Evolutionary conservation across 495 filamentous ascomycete species (phyloP).

Genomic region (Bryoglossum gracile): DNA sequence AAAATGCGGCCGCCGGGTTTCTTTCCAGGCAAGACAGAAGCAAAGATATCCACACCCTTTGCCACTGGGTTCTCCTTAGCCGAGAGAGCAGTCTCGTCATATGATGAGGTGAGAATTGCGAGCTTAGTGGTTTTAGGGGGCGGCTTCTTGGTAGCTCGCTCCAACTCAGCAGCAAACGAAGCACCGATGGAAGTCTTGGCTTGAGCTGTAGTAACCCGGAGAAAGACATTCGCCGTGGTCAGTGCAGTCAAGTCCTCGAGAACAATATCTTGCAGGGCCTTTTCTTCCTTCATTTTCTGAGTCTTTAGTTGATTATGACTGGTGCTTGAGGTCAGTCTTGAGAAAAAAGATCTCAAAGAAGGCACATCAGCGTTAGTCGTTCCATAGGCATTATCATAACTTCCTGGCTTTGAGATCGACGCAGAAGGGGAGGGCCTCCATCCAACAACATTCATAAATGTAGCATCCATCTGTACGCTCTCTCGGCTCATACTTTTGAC

Average conservation of each 20-base stretch:
- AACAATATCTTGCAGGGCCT: constrained; percentile 45
- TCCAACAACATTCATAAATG: constrained; percentile 81
- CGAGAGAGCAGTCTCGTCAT: constrained; percentile 55
- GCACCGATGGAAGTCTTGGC: constrained; percentile 63
- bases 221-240: constrained; percentile 70
- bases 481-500: constrained; percentile 65
- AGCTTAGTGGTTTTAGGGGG: constrained; percentile 81
- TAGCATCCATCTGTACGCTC: constrained; percentile 82
- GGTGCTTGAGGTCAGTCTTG: constrained; percentile 51
- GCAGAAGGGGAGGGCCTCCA: constrained; percentile 59
- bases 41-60: constrained; percentile 64
- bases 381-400: constrained; percentile 21
- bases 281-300: constrained; percentile 46
- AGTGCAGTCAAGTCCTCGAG: constrained; percentile 58
- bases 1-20: constrained; percentile 75
- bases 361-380: constrained; percentile 33
- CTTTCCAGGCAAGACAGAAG: constrained; percentile 82
- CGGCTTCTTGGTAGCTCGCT: constrained; percentile 93
- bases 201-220: constrained; percentile 76
- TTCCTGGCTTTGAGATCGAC: constrained; percentile 20
- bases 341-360: constrained; percentile 75
- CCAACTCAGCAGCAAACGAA: constrained; percentile 74
- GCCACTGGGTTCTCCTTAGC: constrained; percentile 22
- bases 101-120: constrained; percentile 81
- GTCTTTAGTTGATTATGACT: constrained; percentile 32